Conservation (phyloP, 2,329 filamentous ascomycete genomes). For the Biscogniauxia sp. region DNA sequence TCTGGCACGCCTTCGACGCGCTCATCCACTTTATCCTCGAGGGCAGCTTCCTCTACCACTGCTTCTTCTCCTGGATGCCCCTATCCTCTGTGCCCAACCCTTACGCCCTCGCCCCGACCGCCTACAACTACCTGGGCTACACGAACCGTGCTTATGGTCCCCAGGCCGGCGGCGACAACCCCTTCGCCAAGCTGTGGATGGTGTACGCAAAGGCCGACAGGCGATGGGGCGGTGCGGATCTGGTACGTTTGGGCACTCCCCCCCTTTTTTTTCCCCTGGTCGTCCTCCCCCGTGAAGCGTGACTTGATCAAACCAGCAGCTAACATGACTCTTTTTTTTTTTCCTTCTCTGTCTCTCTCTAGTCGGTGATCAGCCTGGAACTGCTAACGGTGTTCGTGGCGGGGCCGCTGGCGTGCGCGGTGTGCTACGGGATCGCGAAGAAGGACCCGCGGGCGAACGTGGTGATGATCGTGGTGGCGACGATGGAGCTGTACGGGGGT, state of each 20-base stretch:
- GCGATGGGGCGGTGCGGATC: slow-evolving; percentile 62
- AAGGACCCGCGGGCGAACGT: slow-evolving; percentile 55
- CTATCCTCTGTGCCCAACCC: slow-evolving; percentile 34
- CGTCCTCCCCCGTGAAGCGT: slow-evolving; percentile 1
- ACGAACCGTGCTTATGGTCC: slow-evolving; percentile 53
- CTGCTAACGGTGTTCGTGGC: slow-evolving; percentile 63
- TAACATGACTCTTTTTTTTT: slow-evolving; percentile 3
- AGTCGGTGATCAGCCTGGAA: slow-evolving; percentile 63
- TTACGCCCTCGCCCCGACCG: slow-evolving; percentile 44
- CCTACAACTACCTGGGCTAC: slow-evolving; percentile 51
- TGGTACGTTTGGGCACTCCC: slow-evolving; percentile 39
- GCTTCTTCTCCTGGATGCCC: slow-evolving; percentile 67
- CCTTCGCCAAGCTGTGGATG: slow-evolving; percentile 64
- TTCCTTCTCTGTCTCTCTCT: neutral
- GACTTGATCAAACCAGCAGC: neutral
- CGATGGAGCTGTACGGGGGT: slow-evolving; percentile 65
- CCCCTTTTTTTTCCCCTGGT: slow-evolving; percentile 1
- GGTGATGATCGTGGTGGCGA: slow-evolving; percentile 64
- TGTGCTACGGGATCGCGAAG: slow-evolving; percentile 59
- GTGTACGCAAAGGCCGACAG: slow-evolving; percentile 64
- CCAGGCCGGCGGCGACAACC: slow-evolving; percentile 53
- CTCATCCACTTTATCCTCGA: slow-evolving; percentile 90
- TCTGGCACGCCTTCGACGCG: slow-evolving; percentile 93
- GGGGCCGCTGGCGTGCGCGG: slow-evolving; percentile 57
- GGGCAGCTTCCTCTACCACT: slow-evolving; percentile 88